Evolutionary conservation across 768 basidiomycete genomes (phyloP), one percentile per base, ranked within the genome.

Genomic region (Amanita jacksonii): DNA sequence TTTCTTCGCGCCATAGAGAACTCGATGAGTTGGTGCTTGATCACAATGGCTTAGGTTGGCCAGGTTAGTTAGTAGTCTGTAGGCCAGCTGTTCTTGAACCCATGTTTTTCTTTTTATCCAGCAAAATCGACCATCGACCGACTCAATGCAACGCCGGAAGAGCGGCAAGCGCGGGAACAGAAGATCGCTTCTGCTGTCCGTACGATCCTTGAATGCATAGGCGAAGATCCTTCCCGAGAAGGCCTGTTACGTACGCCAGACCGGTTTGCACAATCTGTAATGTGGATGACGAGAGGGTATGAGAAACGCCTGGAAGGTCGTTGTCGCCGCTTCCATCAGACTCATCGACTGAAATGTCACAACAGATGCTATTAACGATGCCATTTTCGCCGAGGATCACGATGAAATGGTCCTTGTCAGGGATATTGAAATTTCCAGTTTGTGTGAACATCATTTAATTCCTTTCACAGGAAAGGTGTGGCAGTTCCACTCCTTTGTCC

Each of bases 201-300:
- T 45, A 86, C 85, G 28, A 80, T 99, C 36, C 76, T 99, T 36
- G 93, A 98, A 57, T 94, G 92, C 62, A 93, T 99, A 49, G 96
- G 96, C 46, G 96, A 99, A 65, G 96, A 98, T 66, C 96, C 96
- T 4, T 80, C 89, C 61, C 76, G 96, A 27, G 94, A 98, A 59
- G 96, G 96, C 13, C 71, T 99, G 16, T 66, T 83, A 42, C 79
- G 81, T 56, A 99, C 96, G 1, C 96, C 96, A 19, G 88, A 93
- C 53, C 76, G 96, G 30, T 99, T 96, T 63, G 92, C 93, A 18
- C 88, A 98, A 64, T 91, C 96, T 20, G 69, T 99, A 43, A 77
- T 99, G 73, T 98, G 91, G 91, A 96, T 98, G 93, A 98, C 96
- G 25, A 81, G 85, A 58, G 96, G 96, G 8, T 99, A 99, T 64